Evolutionary conservation across 2,329 filamentous ascomycete genomes (phyloP).

Genomic region (Diplocarpon rosae): DNA sequence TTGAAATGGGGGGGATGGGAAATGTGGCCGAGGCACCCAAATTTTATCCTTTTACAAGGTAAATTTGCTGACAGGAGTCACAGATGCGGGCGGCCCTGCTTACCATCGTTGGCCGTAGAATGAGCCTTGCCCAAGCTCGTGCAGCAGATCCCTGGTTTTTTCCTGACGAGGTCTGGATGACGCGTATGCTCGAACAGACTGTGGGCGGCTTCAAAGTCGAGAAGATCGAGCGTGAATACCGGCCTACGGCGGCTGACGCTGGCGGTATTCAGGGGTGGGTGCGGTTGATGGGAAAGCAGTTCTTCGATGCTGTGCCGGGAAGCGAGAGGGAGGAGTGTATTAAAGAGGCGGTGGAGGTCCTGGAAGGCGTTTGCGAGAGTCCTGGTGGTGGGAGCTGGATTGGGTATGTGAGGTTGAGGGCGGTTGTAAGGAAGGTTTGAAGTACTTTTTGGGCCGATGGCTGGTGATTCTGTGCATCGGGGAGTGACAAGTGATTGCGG

Average conservation of each 20-base stretch:
- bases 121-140: conserved; percentile 38
- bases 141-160: conserved; percentile 60
- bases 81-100: conserved; percentile 44
- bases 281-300: conserved; percentile 47
- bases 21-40: conserved; percentile 44
- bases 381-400: conserved; percentile 47
- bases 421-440: conserved; percentile 32
- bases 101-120: conserved; percentile 38
- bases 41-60: background rate
- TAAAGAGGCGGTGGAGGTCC: conserved; percentile 40
- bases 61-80: background rate
- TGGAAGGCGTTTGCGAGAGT: conserved; percentile 43
- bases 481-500: background rate
- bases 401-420: conserved; percentile 44
- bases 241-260: conserved; percentile 47
- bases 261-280: conserved; percentile 58
- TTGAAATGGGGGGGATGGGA: conserved; percentile 63
- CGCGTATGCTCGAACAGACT: conserved; percentile 30
- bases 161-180: conserved; percentile 51
- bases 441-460: too few relatives aligned
- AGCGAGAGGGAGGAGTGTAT: conserved; percentile 40
- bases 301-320: conserved; percentile 42
- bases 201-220: conserved; percentile 31
- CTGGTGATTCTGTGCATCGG: too few relatives aligned
- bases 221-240: conserved; percentile 49